Conservation (phyloP, 2,329 filamentous ascomycete species). For the Ceratocystis ficicola region DNA sequence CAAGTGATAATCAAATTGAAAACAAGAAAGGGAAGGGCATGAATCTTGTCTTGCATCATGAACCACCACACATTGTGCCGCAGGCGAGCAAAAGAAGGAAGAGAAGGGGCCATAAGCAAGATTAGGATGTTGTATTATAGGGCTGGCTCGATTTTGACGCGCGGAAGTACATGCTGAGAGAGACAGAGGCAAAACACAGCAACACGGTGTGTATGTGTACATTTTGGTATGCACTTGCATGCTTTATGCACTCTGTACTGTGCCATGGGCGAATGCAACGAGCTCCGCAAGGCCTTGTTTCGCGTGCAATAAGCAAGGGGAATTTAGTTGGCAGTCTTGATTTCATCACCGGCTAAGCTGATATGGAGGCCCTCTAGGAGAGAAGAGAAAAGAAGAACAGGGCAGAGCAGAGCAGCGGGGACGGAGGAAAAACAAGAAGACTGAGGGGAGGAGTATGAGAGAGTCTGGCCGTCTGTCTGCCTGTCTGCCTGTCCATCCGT, state of each 20-base stretch:
- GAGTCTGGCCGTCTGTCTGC: no score
- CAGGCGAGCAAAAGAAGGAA: not conserved
- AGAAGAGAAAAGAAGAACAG: not conserved
- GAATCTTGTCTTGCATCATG: not conserved
- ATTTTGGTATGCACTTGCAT: no score
- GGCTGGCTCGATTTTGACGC: not conserved
- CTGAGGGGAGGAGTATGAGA: not conserved
- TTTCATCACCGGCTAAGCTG: no score
- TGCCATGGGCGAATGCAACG: no score
- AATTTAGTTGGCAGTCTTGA: no score
- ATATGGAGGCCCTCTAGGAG: no score
- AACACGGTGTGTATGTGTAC: not conserved
- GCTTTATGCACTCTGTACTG: no score
- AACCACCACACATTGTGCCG: not conserved
- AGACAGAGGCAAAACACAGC: not conserved
- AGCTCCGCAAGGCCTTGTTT: no score
- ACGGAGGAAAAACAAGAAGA: not conserved
- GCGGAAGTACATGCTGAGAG: not conserved
- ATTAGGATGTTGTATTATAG: slow-evolving; percentile 1
- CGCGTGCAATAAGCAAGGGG: no score
- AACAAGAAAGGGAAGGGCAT: not conserved
- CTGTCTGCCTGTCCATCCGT: no score
- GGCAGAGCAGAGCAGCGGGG: not conserved
- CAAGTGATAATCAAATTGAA: no score
- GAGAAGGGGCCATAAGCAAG: not conserved